A percentile compares a stretch with the other conserved stretches of the same genome.
These are phyloP conservation scores for Thuidium tamariscinum DNA, from an alignment of 225 moss, liverwort and hornwort species.

Conservation along the genomic window DNA sequence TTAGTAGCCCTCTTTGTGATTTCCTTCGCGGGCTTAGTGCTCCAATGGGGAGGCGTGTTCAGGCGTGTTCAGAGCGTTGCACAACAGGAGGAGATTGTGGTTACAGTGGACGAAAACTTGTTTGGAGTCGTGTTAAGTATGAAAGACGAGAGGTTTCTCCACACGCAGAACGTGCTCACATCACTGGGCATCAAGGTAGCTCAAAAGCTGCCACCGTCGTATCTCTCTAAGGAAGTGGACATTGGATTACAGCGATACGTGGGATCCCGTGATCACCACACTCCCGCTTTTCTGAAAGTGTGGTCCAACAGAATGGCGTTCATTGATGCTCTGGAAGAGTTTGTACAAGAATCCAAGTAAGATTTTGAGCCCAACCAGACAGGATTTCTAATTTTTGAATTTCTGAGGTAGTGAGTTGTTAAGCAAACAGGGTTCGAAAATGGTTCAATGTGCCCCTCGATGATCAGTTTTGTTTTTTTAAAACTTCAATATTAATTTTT, in stretches of 20 bases:
- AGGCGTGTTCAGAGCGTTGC: background rate
- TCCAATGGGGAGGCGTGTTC: conserved; percentile 1
- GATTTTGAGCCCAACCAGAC: background rate
- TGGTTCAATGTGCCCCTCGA: background rate
- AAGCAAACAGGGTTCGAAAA: background rate
- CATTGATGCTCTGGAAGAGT: conserved; percentile 10
- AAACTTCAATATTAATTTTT: too few relatives aligned
- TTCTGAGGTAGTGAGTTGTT: background rate
- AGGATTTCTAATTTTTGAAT: background rate
- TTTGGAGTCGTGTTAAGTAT: conserved; percentile 34
- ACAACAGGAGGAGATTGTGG: background rate
- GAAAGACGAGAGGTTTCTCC: conserved; percentile 13
- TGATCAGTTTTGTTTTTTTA: too few relatives aligned
- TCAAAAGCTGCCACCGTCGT: conserved; percentile 18
- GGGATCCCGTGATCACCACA: conserved; percentile 10
- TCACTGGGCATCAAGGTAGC: conserved; percentile 11
- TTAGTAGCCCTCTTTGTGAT: conserved; percentile 10
- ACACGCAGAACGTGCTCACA: conserved; percentile 14
- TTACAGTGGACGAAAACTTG: background rate
- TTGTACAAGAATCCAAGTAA: conserved; percentile 16
- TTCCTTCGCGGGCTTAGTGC: background rate
- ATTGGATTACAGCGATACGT: conserved; percentile 1
- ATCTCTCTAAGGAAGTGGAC: conserved; percentile 15
- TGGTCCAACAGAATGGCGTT: conserved; percentile 58
- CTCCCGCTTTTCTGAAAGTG: conserved; percentile 1